A percentile compares a stretch with the other conserved stretches of the same genome.
These are phyloP conservation scores for Ploettnerulaceae sp. DNA, from an alignment of 2,329 filamentous ascomycete species.

Conservation along the genomic window DNA sequence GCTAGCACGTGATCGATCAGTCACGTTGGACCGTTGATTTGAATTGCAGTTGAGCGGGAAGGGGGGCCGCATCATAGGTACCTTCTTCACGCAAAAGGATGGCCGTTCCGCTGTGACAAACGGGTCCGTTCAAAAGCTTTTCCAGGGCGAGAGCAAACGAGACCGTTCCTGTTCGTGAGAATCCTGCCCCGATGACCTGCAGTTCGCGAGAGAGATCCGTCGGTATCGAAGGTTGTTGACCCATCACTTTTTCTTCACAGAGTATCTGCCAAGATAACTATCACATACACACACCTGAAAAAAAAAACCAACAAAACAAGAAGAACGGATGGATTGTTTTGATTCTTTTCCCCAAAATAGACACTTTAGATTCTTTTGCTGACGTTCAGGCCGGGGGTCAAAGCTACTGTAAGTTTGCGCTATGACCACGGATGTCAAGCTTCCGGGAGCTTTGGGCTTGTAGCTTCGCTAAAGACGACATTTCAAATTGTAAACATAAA, in stretches of 20 bases:
- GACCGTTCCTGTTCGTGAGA: conserved; percentile 21
- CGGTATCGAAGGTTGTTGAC: conserved; percentile 10
- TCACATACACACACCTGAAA: neutral
- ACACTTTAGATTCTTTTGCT: neutral
- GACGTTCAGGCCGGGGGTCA: neutral
- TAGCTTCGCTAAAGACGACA: neutral
- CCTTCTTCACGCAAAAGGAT: conserved; percentile 20
- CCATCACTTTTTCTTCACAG: conserved; percentile 3
- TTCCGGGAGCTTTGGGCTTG: neutral
- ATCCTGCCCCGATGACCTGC: conserved; percentile 20
- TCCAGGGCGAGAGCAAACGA: conserved; percentile 20
- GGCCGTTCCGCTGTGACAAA: conserved; percentile 18
- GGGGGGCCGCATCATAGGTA: neutral
- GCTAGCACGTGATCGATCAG: conserved; percentile 6
- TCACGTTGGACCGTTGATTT: neutral
- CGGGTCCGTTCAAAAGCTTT: conserved; percentile 20
- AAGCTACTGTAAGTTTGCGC: neutral
- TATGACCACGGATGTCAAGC: neutral
- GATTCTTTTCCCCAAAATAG: too few relatives aligned
- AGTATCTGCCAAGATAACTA: neutral
- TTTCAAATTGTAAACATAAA: neutral
- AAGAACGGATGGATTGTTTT: too few relatives aligned
- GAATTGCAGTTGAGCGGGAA: neutral
- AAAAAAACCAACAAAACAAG: neutral
- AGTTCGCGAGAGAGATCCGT: conserved; percentile 7